A percentile compares a stretch with the other conserved stretches of the same genome.
Conservation (phyloP, 202 grass and related monocot genomes). For the Setaria viridis region DNA sequence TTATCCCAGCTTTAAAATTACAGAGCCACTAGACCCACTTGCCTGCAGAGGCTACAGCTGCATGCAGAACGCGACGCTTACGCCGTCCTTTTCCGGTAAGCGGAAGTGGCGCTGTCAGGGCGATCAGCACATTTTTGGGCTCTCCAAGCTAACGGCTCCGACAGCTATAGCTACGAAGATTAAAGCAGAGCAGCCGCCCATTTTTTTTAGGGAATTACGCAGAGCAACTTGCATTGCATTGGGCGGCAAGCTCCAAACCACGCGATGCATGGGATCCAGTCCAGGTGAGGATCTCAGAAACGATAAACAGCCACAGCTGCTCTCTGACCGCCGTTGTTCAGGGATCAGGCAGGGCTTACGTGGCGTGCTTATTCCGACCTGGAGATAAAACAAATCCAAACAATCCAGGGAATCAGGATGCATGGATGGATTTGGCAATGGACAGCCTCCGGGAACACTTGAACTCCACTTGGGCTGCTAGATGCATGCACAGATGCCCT, state of each 20-base stretch:
- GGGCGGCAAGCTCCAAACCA: background rate
- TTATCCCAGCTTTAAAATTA: background rate
- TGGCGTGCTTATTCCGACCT: background rate
- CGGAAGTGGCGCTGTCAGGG: background rate
- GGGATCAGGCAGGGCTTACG: background rate
- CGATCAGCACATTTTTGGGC: background rate
- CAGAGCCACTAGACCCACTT: background rate
- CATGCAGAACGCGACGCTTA: background rate
- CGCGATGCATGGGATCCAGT: background rate
- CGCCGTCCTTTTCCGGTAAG: constrained; percentile 1
- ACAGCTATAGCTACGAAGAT: background rate
- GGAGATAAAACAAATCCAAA: background rate
- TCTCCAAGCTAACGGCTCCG: background rate
- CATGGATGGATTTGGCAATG: background rate
- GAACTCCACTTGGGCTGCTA: background rate
- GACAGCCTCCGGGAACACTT: background rate
- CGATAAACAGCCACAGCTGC: background rate
- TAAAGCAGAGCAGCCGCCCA: background rate
- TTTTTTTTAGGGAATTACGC: background rate
- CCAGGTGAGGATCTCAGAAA: background rate
- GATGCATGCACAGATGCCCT: background rate
- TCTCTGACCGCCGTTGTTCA: background rate
- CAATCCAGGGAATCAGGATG: background rate
- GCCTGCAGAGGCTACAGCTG: background rate
- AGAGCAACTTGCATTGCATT: background rate